Conservation (phyloP, 768 basidiomycete genomes). For the Cyclocybe aegerita region DNA sequence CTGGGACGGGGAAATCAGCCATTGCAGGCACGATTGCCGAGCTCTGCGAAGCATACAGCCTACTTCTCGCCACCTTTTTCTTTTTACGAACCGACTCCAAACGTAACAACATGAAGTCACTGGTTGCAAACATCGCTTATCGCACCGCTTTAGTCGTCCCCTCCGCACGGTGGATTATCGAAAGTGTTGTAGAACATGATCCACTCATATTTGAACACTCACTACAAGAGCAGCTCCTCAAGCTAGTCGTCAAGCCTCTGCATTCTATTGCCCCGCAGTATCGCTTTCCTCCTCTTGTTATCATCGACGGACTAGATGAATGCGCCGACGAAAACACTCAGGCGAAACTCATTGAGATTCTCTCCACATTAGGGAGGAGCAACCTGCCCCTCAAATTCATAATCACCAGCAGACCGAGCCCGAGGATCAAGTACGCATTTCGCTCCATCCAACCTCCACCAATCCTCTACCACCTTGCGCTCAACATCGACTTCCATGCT, state of each 20-base stretch:
- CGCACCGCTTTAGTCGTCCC: slow-evolving; percentile 9
- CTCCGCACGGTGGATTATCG: not conserved
- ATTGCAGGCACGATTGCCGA: slow-evolving; percentile 28
- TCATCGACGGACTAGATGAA: slow-evolving; percentile 25
- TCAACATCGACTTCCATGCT: slow-evolving; percentile 4
- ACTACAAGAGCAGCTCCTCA: slow-evolving; percentile 1
- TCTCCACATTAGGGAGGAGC: not conserved
- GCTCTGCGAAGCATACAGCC: not conserved
- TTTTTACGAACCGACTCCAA: slow-evolving; percentile 5
- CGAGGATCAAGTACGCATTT: slow-evolving; percentile 7
- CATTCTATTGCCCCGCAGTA: not conserved
- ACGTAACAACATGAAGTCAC: not conserved
- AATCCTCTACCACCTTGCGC: not conserved
- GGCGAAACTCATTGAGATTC: slow-evolving; percentile 1
- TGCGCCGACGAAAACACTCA: slow-evolving; percentile 7
- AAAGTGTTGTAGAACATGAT: not conserved
- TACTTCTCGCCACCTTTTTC: slow-evolving; percentile 8
- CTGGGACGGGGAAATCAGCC: slow-evolving; percentile 21
- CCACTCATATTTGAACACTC: not conserved
- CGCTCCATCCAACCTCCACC: not conserved
- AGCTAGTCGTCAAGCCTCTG: slow-evolving; percentile 3
- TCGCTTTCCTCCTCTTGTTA: slow-evolving; percentile 1
- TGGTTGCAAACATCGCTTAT: slow-evolving; percentile 18
- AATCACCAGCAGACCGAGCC: slow-evolving; percentile 19
- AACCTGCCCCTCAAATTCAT: slow-evolving; percentile 13